Conservation (phyloP, 1,284 basidiomycete genomes). For the Fistulinella staudtii region DNA sequence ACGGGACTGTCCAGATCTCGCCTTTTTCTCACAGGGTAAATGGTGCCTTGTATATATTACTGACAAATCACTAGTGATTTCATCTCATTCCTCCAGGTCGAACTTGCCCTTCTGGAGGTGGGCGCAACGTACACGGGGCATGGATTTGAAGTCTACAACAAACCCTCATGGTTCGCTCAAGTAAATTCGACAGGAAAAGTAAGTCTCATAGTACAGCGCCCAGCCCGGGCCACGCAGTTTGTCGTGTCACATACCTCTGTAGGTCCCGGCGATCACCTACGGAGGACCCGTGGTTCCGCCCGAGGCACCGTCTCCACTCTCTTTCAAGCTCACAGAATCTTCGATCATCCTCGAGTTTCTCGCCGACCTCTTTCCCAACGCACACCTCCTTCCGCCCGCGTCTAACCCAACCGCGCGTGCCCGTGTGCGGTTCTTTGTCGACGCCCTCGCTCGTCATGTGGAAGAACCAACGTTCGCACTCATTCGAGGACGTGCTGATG, state of each 20-base stretch:
- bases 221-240: no score
- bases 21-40: constrained; percentile 2
- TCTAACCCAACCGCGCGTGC: constrained; percentile 53
- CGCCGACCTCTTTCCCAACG: constrained; percentile 50
- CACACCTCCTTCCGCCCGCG: constrained; percentile 41
- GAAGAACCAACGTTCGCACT: background rate
- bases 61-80: background rate
- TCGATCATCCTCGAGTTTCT: constrained; percentile 61
- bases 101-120: constrained; percentile 16
- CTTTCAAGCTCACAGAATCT: constrained; percentile 58
- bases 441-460: constrained; percentile 38
- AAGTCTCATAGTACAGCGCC: background rate
- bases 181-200: constrained; percentile 16
- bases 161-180: constrained; percentile 14
- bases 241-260: background rate
- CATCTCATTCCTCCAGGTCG: constrained; percentile 8
- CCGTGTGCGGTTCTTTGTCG: constrained; percentile 58
- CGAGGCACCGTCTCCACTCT: constrained; percentile 53
- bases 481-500: background rate
- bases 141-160: constrained; percentile 9
- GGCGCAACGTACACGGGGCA: constrained; percentile 6
- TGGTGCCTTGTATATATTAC: background rate
- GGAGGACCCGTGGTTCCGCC: constrained; percentile 31
- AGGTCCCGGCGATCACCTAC: background rate
- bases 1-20: background rate